These are phyloP conservation scores for Ophiostoma ips DNA, from an alignment of 2,329 filamentous ascomycete genomes.

Conservation along the genomic window DNA sequence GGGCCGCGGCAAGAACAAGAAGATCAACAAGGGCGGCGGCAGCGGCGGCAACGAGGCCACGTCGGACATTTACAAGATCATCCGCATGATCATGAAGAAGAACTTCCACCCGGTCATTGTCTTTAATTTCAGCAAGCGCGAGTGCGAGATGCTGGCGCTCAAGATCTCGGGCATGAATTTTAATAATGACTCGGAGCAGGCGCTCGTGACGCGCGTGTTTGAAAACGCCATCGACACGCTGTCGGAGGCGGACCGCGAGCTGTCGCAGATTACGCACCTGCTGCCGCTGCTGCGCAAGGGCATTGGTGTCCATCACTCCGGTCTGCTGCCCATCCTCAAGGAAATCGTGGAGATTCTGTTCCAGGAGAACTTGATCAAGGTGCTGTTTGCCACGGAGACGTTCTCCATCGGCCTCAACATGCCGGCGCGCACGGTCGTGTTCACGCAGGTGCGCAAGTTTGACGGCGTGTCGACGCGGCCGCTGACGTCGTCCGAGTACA, in stretches of 20 bases:
- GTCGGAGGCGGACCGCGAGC: constrained; percentile 75
- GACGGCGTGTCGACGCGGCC: constrained; percentile 71
- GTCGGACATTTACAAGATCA: constrained; percentile 90
- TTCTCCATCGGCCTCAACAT: constrained; percentile 99
- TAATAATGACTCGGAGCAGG: constrained; percentile 92
- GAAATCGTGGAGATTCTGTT: constrained; percentile 98
- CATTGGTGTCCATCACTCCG: constrained; percentile 95
- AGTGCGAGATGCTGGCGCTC: constrained; percentile 82
- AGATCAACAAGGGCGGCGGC: constrained; percentile 72
- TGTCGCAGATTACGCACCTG: constrained; percentile 85
- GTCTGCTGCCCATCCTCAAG: constrained; percentile 86
- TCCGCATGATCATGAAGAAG: constrained; percentile 97
- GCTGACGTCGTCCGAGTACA: constrained; percentile 88
- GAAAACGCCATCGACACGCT: constrained; percentile 83
- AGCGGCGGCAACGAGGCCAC: constrained; percentile 49
- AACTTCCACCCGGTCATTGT: constrained; percentile 97
- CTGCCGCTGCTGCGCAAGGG: constrained; percentile 78
- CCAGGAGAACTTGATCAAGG: constrained; percentile 95
- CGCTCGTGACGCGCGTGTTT: constrained; percentile 89
- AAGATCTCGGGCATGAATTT: constrained; percentile 78
- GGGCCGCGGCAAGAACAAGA: constrained; percentile 85
- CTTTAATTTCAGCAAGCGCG: constrained; percentile 97
- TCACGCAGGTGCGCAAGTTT: constrained; percentile 90
- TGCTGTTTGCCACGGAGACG: constrained; percentile 93
- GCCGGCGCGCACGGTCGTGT: constrained; percentile 98